Evolutionary conservation across 169 alveolate genomes (phyloP), one percentile per base, ranked within the genome.

Genomic region (Plasmodium ovale): DNA sequence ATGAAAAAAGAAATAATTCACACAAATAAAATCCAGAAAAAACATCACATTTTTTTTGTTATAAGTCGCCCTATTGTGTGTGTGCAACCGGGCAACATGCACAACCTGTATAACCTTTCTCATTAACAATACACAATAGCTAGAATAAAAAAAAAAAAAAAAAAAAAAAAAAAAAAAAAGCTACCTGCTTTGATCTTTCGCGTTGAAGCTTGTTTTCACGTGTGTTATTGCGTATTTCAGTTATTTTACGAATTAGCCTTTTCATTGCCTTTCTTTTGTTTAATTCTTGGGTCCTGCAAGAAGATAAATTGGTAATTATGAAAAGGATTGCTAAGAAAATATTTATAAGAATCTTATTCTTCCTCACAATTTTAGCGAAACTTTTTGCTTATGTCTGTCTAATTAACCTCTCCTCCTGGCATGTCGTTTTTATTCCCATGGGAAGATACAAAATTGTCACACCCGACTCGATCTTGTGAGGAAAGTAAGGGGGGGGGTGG

Each of bases 381-480:
- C n/a, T n/a, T n/a, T n/a, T n/a, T n/a, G n/a, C n/a, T n/a, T n/a
- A n/a, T n/a, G n/a, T n/a, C n/a, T n/a, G n/a, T n/a, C n/a, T n/a
- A n/a, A n/a, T n/a, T 77, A 62, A 79, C 89, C 89, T 44, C 33
- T 79, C 89, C 33, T 79, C 72, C 16, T 79, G 89, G 31, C 84
- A 79, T 64, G 62, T 82, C n/a, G 71, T 10, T 44, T 64, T 56
- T 19, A 79, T 79, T 27, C 82, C 82, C 0, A 71, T 65, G 3
- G 82, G 89, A 9, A n/a, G 62, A 47, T 79, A 71, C 64, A 79
- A 25, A 59, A 79, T 79, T 3, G 72, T 25, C 10, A 79, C 89
- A 33, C 82, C 89, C 12, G 89, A 79, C 33, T 79, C 89, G 19
- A 79, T 65, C 89, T 79, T 12, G 10, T 42, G 27, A 56, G 14